Conservation (phyloP, 2,329 filamentous ascomycete species). For the Dactylellina drechsleri region DNA sequence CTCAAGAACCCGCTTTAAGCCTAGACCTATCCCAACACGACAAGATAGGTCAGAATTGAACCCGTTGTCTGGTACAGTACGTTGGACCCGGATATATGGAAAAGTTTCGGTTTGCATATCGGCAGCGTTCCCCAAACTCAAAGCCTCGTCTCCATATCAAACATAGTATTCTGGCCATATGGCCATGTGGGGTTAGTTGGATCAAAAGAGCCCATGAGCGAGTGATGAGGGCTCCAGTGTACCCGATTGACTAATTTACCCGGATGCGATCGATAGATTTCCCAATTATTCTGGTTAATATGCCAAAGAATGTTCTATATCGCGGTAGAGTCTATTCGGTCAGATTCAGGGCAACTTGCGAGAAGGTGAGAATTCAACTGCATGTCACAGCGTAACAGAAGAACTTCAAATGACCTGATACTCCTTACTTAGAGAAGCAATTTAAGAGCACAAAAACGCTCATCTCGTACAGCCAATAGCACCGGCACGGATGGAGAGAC, state of each 20-base stretch:
- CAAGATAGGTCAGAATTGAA: conserved; percentile 8
- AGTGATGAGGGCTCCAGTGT: too few species aligned
- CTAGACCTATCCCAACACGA: conserved; percentile 22
- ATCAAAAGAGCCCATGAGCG: too few species aligned
- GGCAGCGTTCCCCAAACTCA: too few species aligned
- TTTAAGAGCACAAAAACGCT: conserved; percentile 20
- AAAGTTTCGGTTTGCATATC: background rate
- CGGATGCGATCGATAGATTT: too few species aligned
- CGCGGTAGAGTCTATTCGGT: too few species aligned
- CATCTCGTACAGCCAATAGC: conserved; percentile 6
- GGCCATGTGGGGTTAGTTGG: too few species aligned
- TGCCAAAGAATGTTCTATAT: too few species aligned
- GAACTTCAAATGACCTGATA: background rate
- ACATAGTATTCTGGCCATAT: too few species aligned
- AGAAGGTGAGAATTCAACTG: conserved; percentile 11
- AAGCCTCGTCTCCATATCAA: background rate
- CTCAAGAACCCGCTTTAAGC: conserved; percentile 31
- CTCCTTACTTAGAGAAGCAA: conserved; percentile 15
- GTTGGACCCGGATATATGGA: conserved; percentile 3
- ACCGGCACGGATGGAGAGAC: conserved; percentile 1
- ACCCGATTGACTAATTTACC: too few species aligned
- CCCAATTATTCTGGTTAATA: too few species aligned
- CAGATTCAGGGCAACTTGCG: background rate
- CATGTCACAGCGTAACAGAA: conserved; percentile 39
- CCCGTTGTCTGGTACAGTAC: too few species aligned